Evolutionary conservation across 2,329 filamentous ascomycete species (phyloP).

Genomic region (Mycosphaerella arachidis): DNA sequence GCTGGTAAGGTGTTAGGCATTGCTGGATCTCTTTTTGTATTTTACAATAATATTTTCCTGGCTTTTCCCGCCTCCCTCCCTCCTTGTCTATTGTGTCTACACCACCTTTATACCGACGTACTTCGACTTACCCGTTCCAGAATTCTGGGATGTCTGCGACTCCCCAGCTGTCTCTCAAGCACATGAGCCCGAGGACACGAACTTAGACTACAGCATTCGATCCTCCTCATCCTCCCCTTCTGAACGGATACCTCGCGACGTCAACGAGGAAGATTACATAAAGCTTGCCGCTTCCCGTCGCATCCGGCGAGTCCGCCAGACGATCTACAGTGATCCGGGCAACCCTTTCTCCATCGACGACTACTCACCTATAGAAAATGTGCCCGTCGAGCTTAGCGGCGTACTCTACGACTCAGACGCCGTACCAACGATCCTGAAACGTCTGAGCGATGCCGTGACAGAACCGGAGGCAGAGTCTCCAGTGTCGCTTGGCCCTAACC

Average conservation of each 20-base stretch:
- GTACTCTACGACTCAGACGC: background rate
- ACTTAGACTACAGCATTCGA: constrained; percentile 1
- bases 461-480: background rate
- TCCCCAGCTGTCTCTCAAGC: background rate
- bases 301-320: constrained; percentile 21
- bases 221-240: constrained; percentile 5
- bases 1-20: background rate
- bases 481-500: background rate
- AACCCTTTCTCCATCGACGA: constrained; percentile 22
- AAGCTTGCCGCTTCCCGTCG: constrained; percentile 9
- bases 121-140: background rate
- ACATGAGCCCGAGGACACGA: background rate
- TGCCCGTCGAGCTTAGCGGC: background rate
- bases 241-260: background rate
- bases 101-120: background rate
- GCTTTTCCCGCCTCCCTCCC: background rate
- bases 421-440: background rate
- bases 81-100: background rate
- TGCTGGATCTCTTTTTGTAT: background rate
- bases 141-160: constrained; percentile 6
- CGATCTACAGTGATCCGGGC: constrained; percentile 26
- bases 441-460: background rate
- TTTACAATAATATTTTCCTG: background rate
- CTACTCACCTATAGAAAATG: background rate
- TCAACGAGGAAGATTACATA: constrained; percentile 20